A percentile compares a stretch with the other conserved stretches of the same genome.
Evolutionary conservation across 345 rosid species (phyloP).

Genomic region (Angophora floribunda): DNA sequence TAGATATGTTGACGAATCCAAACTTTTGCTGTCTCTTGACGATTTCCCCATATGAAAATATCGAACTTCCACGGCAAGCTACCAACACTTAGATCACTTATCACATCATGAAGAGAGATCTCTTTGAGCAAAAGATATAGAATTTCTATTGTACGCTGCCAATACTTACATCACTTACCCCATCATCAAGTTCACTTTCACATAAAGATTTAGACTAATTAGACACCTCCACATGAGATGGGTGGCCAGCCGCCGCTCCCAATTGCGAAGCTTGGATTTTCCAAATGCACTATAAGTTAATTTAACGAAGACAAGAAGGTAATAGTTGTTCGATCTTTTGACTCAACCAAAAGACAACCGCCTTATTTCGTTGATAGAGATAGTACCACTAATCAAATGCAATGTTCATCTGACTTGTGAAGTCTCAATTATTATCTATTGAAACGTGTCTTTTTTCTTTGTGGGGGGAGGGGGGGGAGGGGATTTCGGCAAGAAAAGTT

Average conservation of each 20-base stretch:
- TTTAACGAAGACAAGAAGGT: neutral
- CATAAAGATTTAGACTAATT: neutral
- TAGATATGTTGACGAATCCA: too few species aligned
- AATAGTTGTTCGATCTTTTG: neutral
- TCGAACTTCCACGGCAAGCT: too few species aligned
- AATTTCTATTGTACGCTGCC: too few species aligned
- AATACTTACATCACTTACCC: neutral
- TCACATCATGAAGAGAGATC: too few species aligned
- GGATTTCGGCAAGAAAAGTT: neutral
- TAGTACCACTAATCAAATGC: neutral
- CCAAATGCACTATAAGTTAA: neutral
- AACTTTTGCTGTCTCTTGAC: too few species aligned
- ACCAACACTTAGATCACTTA: too few species aligned
- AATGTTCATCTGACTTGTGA: neutral
- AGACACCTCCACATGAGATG: neutral
- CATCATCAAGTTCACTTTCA: neutral
- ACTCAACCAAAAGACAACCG: neutral
- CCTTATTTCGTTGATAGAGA: neutral
- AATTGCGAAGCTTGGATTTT: neutral
- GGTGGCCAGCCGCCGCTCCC: neutral
- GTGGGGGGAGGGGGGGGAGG: too few species aligned
- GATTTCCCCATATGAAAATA: too few species aligned
- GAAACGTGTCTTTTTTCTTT: neutral
- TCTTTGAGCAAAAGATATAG: too few species aligned
- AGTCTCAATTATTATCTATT: neutral